Evolutionary conservation across 306 rosid genomes (phyloP), one percentile per base, ranked within the genome.

Genomic region (Crotalaria pallida): DNA sequence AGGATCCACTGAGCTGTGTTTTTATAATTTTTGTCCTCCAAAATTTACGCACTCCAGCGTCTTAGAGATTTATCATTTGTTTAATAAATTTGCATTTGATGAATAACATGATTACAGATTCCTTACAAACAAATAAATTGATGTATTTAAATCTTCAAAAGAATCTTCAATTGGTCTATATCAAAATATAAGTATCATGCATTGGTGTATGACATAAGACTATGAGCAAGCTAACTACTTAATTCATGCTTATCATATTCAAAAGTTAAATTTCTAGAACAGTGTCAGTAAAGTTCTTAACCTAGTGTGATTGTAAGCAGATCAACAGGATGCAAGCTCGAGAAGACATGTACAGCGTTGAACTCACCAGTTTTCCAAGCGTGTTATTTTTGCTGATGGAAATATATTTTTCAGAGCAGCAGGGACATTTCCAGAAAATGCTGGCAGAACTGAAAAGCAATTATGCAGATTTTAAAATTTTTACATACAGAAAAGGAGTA

Each of bases 361-460:
- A 36, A 60, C 80, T 78, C 70, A 89, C 98, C 98, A 92, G 72
- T 92, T 92, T 80, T 93, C 96, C 74, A 92, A 82, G 69, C 79
- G 96, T 76, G 96, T 85, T 77, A 92, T 92, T 80, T 86, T 92
- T 65, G 98, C 98, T 36, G 87, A 86, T 65, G 98, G 96, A 74
- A 81, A 88, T 83, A 51, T 80, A 57, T 70, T 56, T 65, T 82
- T 89, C 62, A 89, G 83, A 6, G 88, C 85, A 13, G 91, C 98
- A 58, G 96, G 98, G 79, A 92, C 89, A 72, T 88, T 92, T 61
- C 98, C 98, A 44, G 98, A 92, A 79, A 92, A 89, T 52, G 93
- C 96, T 17, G 98, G 98, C 69, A 89, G 96, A 75, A 92, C 96
- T 92, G 89, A 69, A 72, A 72, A 71, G n/a, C 65, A 79, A 66